phyloP scores from a whole-genome alignment of 768 basidiomycete species.

The Rhodotorula diobovata region DNA sequence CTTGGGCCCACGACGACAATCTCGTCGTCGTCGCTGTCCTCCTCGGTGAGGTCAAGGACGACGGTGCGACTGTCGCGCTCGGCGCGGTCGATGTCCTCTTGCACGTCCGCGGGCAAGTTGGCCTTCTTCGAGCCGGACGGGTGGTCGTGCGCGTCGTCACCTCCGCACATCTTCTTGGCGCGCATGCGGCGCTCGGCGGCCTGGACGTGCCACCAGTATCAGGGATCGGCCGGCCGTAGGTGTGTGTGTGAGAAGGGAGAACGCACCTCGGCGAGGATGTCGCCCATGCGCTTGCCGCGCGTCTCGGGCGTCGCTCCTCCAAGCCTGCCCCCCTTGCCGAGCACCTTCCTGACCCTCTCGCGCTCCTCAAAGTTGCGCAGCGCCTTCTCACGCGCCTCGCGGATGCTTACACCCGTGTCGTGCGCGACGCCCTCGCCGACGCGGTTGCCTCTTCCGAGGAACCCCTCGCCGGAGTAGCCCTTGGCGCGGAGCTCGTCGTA shows the following conservation, averaged over 20 bases:
- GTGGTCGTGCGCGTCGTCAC: constrained; percentile 39
- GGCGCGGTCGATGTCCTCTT: constrained; percentile 39
- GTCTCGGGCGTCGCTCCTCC: constrained; percentile 42
- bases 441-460: constrained; percentile 67
- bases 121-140: constrained; percentile 19
- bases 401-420: constrained; percentile 31
- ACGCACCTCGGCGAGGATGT: constrained; percentile 67
- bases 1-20: neutral
- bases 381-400: constrained; percentile 59
- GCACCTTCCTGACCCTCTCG: constrained; percentile 52
- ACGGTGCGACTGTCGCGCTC: constrained; percentile 36
- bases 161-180: constrained; percentile 67
- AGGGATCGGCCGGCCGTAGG: too few species aligned
- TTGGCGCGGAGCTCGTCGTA: constrained; percentile 70
- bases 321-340: constrained; percentile 59
- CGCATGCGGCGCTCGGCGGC: constrained; percentile 74
- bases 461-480: constrained; percentile 88
- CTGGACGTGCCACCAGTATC: constrained; percentile 49
- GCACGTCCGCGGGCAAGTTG: constrained; percentile 27
- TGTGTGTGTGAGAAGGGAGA: neutral
- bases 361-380: constrained; percentile 77
- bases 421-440: constrained; percentile 67
- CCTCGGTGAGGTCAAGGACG: constrained; percentile 24
- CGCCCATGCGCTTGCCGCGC: constrained; percentile 58
- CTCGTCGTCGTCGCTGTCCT: constrained; percentile 4